Percentiles rank a stretch among this genome's conserved stretches.
These are phyloP conservation scores for Phytophthora tubulina DNA, from an alignment of 352 stramenopile genomes.

Conservation along the genomic window DNA sequence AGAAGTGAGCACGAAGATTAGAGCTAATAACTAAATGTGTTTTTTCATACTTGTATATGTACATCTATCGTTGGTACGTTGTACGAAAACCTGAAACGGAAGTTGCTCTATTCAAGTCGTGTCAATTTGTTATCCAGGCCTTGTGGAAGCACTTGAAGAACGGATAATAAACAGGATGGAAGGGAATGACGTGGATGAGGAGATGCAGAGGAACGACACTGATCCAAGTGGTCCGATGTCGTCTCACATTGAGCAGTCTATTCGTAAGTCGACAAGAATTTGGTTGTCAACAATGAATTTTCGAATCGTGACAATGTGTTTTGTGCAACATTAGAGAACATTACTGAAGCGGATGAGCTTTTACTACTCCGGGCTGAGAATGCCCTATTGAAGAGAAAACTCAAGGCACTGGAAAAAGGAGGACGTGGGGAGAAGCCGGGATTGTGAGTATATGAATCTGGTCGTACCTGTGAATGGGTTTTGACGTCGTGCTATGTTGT, in stretches of 20 bases:
- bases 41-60: too few species aligned
- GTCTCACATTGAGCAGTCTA: conserved; percentile 43
- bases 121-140: not conserved
- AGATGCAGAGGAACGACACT: conserved; percentile 30
- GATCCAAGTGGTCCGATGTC: conserved; percentile 36
- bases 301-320: not conserved
- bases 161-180: conserved; percentile 28
- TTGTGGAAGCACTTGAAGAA: not conserved
- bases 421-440: conserved; percentile 55
- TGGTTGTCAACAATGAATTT: not conserved
- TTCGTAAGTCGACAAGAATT: conserved; percentile 26
- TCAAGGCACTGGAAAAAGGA: conserved; percentile 69
- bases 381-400: conserved; percentile 69
- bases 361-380: conserved; percentile 71
- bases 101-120: conserved; percentile 16
- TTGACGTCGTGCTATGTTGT: not conserved
- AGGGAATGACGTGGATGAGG: conserved; percentile 22
- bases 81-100: conserved; percentile 33
- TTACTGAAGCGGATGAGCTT: conserved; percentile 53
- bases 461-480: not conserved
- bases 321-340: conserved; percentile 19
- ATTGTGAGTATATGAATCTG: conserved; percentile 32
- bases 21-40: conserved; percentile 1
- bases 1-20: conserved; percentile 41
- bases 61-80: not conserved